Conservation (phyloP, 768 basidiomycete genomes). For the Lactarius trivialis region DNA sequence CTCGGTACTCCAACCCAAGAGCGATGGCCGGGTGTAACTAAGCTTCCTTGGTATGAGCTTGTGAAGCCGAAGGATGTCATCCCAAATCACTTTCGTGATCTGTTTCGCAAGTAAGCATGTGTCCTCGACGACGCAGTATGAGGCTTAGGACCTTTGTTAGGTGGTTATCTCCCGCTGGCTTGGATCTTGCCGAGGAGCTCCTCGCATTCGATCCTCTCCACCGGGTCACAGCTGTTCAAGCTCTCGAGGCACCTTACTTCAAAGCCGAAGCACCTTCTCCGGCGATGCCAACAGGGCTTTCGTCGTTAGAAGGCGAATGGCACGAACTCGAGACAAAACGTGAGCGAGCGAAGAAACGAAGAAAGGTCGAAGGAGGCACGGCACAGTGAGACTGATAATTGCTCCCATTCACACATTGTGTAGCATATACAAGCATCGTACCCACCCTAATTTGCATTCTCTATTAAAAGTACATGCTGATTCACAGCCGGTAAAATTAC, state of each 20-base stretch:
- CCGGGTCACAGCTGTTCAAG: constrained; percentile 72
- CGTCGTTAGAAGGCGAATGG: constrained; percentile 88
- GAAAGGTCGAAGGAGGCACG: constrained; percentile 45
- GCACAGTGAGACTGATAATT: constrained; percentile 18
- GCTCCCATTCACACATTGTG: constrained; percentile 26
- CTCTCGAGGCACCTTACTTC: constrained; percentile 83
- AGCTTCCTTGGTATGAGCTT: constrained; percentile 98
- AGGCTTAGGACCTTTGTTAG: constrained; percentile 33
- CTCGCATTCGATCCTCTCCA: constrained; percentile 74
- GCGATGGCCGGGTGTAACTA: constrained; percentile 76
- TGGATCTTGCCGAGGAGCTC: constrained; percentile 81
- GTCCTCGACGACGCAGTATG: neutral
- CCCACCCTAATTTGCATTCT: constrained; percentile 17
- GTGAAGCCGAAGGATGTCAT: constrained; percentile 79
- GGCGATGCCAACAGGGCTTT: constrained; percentile 71
- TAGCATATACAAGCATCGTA: constrained; percentile 26
- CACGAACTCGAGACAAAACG: constrained; percentile 95
- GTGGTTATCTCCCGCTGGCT: constrained; percentile 79
- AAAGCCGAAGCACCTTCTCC: constrained; percentile 67
- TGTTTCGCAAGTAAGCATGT: constrained; percentile 73
- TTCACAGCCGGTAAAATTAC: constrained; percentile 8
- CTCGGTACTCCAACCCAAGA: constrained; percentile 82
- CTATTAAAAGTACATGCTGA: constrained; percentile 10
- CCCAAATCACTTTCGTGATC: constrained; percentile 69
- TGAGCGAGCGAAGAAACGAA: constrained; percentile 76